Percentiles rank a stretch among this genome's conserved stretches.
Conservation (phyloP, 2,329 filamentous ascomycete species). For the Calycina marina region DNA sequence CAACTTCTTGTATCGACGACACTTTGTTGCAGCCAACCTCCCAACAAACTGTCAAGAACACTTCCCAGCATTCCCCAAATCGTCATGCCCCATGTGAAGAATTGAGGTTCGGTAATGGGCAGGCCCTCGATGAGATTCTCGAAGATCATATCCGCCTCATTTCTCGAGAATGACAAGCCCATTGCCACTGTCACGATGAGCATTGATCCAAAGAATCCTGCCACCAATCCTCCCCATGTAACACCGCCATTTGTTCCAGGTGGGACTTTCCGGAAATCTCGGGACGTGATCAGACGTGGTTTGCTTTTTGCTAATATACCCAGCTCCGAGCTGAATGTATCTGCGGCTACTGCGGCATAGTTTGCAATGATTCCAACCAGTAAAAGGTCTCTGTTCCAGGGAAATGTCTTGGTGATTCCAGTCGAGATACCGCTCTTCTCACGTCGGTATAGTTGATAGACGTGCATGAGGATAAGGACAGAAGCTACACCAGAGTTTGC, state of each 20-base stretch:
- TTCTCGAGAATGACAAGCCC: conserved; percentile 30
- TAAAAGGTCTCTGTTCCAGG: conserved; percentile 47
- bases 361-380: conserved; percentile 58
- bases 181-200: conserved; percentile 49
- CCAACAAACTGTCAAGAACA: conserved; percentile 75
- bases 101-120: conserved; percentile 37
- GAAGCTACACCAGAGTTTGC: conserved; percentile 77
- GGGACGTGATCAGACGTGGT: conserved; percentile 78
- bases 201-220: conserved; percentile 60
- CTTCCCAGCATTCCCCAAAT: conserved; percentile 67
- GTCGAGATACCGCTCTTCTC: conserved; percentile 13
- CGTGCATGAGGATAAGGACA: conserved; percentile 43
- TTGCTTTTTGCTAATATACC: conserved; percentile 68
- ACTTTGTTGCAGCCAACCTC: conserved; percentile 71
- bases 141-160: conserved; percentile 35
- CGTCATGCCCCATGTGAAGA: conserved; percentile 40
- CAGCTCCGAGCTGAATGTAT: conserved; percentile 91
- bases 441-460: conserved; percentile 41
- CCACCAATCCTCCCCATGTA: conserved; percentile 55
- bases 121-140: conserved; percentile 35
- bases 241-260: conserved; percentile 91
- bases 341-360: conserved; percentile 82
- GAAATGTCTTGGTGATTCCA: conserved; percentile 30
- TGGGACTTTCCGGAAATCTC: conserved; percentile 61
- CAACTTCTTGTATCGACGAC: conserved; percentile 73